Base-by-base conservation (phyloP, 2,329 filamentous ascomycete species). In the Cytospora piceicola region DNA sequence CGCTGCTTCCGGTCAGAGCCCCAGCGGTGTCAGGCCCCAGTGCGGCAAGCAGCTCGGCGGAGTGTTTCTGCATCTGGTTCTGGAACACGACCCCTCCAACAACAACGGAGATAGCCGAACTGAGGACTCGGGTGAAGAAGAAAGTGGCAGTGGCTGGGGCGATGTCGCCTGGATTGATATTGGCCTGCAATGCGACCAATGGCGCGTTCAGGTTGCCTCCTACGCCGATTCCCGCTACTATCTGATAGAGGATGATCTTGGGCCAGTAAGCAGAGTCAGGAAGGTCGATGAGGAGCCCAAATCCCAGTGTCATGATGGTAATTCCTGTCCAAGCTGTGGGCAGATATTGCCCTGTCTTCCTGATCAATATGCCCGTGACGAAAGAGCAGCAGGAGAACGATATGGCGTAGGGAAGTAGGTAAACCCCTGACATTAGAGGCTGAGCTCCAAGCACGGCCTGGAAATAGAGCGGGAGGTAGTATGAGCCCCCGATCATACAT, bases 381-480 rank as follows among this genome's bases (percentile, higher is more conserved):
- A 53, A 55, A 1, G 63, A 24, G 2, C 51, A 22, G 24, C 51
- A 8, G 2, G 77, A 77, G 14, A 78, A 74, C 8, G 77, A 74
- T 2, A 81, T 66, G n/a, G 84, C 85, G 29, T 88, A 81, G 0
- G 89, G 88, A 0, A 91, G 77, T 2, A 90, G 79, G 7, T 88
- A 79, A 0, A 0, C 84, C 88, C 8, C 76, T 79, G 32, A 88
- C 75, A 0, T 87, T 85, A 0, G 81, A 81, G 1, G 83, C 83
- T 63, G 81, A 79, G 6, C 86, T 81, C 0, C 8, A 6, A 57
- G 39, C n/a, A 86, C 88, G 3, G 85, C 82, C 72, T 92, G 90
- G 54, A 90, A 86, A 74, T 87, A 91, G 0, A 92, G 79, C 0
- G 90, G 89, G 29, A 91, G 78, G 70, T 90, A 92, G 74, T 90